Percentiles rank a stretch among this genome's conserved stretches.
Conservation (phyloP, 129 eudicot species). For the Lactuca sativa region DNA sequence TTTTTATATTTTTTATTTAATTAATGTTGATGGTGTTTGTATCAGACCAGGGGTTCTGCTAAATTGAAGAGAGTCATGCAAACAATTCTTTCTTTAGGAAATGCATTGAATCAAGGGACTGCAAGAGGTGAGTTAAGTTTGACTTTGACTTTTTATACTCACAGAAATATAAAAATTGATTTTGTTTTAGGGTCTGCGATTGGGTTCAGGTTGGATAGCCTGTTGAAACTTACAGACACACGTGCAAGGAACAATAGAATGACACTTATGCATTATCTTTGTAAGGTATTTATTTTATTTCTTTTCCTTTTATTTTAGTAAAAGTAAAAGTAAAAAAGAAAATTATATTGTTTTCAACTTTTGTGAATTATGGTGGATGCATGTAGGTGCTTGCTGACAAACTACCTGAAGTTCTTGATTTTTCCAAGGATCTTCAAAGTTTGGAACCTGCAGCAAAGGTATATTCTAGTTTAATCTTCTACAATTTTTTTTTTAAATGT, state of each 20-base stretch:
- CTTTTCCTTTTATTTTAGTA: not conserved
- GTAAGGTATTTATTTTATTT: conserved; percentile 56
- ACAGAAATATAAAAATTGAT: not conserved
- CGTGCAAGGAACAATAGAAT: conserved; percentile 87
- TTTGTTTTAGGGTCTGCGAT: conserved; percentile 74
- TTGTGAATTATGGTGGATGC: conserved; percentile 20
- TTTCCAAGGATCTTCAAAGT: conserved; percentile 75
- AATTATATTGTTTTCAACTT: not conserved
- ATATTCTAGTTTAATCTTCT: conserved; percentile 14
- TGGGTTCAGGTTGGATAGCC: conserved; percentile 93
- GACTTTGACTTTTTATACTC: not conserved
- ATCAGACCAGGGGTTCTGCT: conserved; percentile 71
- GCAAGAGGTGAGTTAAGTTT: conserved; percentile 69
- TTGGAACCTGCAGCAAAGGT: conserved; percentile 90
- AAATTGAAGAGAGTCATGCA: conserved; percentile 89
- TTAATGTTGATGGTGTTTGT: conserved; percentile 17
- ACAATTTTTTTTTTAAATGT: not conserved
- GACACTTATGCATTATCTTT: conserved; percentile 97
- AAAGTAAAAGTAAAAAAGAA: not conserved
- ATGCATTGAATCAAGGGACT: conserved; percentile 97
- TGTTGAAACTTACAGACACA: conserved; percentile 86
- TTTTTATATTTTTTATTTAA: not conserved
- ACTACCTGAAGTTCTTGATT: conserved; percentile 86
- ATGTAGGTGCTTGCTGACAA: conserved; percentile 79
- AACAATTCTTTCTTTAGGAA: conserved; percentile 90